These are phyloP conservation scores for Wickerhamiella siamensis DNA, from an alignment of 805 yeast species.

Conservation along the genomic window DNA sequence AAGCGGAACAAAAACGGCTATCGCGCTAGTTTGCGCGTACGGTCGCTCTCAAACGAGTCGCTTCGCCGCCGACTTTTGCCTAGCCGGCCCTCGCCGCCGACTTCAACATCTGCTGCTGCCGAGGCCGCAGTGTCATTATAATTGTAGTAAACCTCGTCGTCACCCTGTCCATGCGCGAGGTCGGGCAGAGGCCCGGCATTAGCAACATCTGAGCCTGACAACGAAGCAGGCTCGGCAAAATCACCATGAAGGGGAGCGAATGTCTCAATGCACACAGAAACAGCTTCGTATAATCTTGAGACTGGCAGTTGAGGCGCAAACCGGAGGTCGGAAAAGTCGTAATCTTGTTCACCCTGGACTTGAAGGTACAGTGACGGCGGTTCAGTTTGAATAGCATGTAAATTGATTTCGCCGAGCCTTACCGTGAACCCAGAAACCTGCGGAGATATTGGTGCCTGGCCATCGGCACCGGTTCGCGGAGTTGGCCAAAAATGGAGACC, in stretches of 20 bases:
- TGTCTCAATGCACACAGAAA: slow-evolving; percentile 4
- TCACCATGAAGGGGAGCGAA: background rate
- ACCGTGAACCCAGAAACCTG: slow-evolving; percentile 18
- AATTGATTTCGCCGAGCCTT: slow-evolving; percentile 15
- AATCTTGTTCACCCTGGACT: slow-evolving; percentile 7
- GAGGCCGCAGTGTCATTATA: background rate
- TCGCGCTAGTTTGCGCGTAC: background rate
- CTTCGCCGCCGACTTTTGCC: background rate
- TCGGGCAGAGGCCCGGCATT: slow-evolving; percentile 2
- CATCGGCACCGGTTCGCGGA: too few relatives aligned
- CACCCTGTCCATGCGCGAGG: slow-evolving; percentile 9
- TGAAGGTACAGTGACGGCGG: slow-evolving; percentile 14
- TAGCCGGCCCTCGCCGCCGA: slow-evolving; percentile 1
- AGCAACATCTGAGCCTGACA: slow-evolving; percentile 5
- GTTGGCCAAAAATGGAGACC: slow-evolving; percentile 19
- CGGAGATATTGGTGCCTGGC: too few relatives aligned
- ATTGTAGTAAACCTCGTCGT: slow-evolving; percentile 5
- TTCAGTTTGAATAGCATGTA: slow-evolving; percentile 19
- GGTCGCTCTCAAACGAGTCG: background rate
- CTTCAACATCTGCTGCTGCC: slow-evolving; percentile 2
- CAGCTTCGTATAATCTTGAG: slow-evolving; percentile 2
- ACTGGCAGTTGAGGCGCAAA: background rate
- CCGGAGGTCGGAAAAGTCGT: background rate
- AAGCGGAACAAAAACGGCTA: background rate
- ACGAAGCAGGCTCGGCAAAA: background rate